Conservation (phyloP, 306 rosid genomes). For the Acacia acuminata region DNA sequence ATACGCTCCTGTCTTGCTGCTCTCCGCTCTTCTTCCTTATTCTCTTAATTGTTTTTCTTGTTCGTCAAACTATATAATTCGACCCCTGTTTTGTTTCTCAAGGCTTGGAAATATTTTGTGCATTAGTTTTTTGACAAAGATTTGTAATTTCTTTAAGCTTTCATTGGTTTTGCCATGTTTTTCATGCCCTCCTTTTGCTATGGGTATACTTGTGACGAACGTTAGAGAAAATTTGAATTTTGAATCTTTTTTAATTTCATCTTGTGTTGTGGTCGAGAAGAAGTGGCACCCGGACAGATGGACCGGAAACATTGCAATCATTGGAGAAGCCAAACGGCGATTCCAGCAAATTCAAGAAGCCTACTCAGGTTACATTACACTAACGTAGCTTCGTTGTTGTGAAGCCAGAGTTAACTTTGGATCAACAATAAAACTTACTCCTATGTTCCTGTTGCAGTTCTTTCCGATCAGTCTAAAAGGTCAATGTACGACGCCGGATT, state of each 20-base stretch:
- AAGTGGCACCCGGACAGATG: conserved; percentile 95
- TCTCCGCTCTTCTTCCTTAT: neutral
- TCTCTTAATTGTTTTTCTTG: neutral
- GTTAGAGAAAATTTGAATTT: neutral
- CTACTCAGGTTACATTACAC: conserved; percentile 58
- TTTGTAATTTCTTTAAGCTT: neutral
- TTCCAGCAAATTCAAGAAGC: conserved; percentile 98
- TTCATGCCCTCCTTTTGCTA: neutral
- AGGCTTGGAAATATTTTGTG: neutral
- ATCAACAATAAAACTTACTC: neutral
- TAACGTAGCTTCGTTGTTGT: neutral
- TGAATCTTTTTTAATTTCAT: neutral
- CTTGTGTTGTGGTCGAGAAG: conserved; percentile 34
- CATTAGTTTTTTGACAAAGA: neutral
- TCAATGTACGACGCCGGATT: conserved; percentile 94
- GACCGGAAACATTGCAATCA: conserved; percentile 53
- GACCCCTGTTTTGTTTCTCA: neutral
- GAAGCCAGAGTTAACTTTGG: neutral
- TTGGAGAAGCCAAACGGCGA: conserved; percentile 80
- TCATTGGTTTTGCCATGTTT: neutral
- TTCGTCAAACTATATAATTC: neutral
- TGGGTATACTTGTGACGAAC: neutral
- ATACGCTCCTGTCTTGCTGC: conserved; percentile 16
- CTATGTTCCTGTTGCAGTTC: conserved; percentile 54
- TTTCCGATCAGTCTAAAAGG: conserved; percentile 81